Evolutionary conservation across 768 basidiomycete species (phyloP), one percentile per base, ranked within the genome.

Genomic region (Albatrellus ellisii): DNA sequence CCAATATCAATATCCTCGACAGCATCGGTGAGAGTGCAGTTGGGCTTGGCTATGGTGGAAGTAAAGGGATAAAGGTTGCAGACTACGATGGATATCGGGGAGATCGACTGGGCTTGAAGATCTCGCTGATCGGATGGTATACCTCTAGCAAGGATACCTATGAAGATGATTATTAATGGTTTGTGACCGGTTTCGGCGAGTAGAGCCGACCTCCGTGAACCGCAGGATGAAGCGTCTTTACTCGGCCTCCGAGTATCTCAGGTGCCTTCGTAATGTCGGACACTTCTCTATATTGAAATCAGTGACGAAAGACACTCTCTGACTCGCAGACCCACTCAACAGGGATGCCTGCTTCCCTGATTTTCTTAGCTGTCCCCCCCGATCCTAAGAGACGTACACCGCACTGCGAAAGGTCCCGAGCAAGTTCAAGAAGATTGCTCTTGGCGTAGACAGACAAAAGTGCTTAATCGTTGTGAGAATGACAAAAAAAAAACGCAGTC

Each of bases 31-130:
- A 97, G 75, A 9, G 88, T 91, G 63, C 91, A 92, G 49, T 75
- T 74, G 0, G 90, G 86, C 52, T 80, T 76, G 0, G 92, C 73
- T 58, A 94, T 86, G 36, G 92, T 95, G 17, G 79, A 75, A 25
- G 85, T 77, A 66, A 99, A 99, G 1, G 95, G 95, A 67, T 99
- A 98, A 40, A 99, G 77, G 60, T 99, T 99, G 77, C 95, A 99
- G 47, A 95, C 91, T 44, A 99, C 94, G 66, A 99, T 83, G 43
- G 84, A 79, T 64, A 98, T 97, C 47, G 87, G 86, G 5, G 85
- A 75, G 61, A 99, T 98, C 45, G 67, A 68, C 56, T 94, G 90
- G 6, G 78, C 67, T 22, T 72, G 64, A 39, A 98, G 73, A 59
- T 99, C 95, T 41, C 72, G 68, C 50, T 90, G 73, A 62, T 99